Conservation (phyloP, 140 eudicot species). For the Flaveria floridana region DNA sequence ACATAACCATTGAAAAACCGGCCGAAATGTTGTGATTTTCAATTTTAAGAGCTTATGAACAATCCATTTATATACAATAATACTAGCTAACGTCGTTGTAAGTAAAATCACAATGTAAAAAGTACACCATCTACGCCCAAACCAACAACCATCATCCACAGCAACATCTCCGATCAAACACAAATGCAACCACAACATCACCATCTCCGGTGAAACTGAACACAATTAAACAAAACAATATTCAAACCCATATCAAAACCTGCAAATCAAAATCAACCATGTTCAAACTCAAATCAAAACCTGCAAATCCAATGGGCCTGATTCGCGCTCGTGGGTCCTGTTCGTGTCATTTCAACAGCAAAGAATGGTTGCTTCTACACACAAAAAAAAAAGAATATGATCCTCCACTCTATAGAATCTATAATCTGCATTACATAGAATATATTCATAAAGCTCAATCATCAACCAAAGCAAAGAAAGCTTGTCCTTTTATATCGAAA, state of each 20-base stretch:
- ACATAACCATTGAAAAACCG: too few relatives aligned
- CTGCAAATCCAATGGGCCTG: not conserved
- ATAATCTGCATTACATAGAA: constrained; percentile 34
- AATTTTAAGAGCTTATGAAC: too few relatives aligned
- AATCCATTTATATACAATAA: too few relatives aligned
- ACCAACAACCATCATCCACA: too few relatives aligned
- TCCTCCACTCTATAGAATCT: constrained; percentile 29
- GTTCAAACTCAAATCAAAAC: not conserved
- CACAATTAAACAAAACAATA: not conserved
- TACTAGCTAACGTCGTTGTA: too few relatives aligned
- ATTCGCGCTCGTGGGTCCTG: constrained; percentile 13
- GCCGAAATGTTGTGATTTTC: too few relatives aligned
- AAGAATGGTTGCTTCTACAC: constrained; percentile 23
- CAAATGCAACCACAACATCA: too few relatives aligned
- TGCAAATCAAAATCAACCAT: not conserved
- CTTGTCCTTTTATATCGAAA: constrained; percentile 9
- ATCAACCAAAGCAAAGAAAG: constrained; percentile 24
- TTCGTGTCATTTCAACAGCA: not conserved
- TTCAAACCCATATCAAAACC: not conserved
- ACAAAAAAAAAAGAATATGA: constrained; percentile 23
- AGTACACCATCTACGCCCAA: too few relatives aligned
- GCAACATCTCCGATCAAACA: too few relatives aligned
- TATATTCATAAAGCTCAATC: constrained; percentile 36
- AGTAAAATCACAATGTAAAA: too few relatives aligned
- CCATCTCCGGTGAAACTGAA: too few relatives aligned